Evolutionary conservation across 2,329 filamentous ascomycete species (phyloP).

Genomic region (Colletotrichum navitas): DNA sequence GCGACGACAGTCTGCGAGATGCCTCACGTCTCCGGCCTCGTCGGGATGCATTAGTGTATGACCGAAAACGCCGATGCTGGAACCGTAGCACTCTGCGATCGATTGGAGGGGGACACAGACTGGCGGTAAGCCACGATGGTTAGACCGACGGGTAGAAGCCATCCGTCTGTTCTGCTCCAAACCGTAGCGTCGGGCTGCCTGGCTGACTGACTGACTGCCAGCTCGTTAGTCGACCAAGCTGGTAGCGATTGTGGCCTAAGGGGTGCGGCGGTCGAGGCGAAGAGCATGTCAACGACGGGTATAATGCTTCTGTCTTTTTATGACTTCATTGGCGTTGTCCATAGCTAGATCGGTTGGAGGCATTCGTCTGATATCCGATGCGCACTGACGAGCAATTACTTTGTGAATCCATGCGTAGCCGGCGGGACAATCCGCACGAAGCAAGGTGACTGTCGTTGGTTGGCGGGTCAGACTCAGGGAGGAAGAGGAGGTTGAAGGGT

Average conservation of each 20-base stretch:
- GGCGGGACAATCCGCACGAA: background rate
- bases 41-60: conserved; percentile 19
- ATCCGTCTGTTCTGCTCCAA: conserved; percentile 31
- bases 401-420: background rate
- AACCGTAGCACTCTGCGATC: conserved; percentile 21
- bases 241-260: conserved; percentile 9
- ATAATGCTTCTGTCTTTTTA: background rate
- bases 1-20: conserved; percentile 3
- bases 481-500: conserved; percentile 5
- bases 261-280: background rate
- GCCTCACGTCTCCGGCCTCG: conserved; percentile 13
- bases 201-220: conserved; percentile 4
- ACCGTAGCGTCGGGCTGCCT: conserved; percentile 24
- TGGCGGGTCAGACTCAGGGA: background rate
- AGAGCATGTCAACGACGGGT: background rate
- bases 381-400: background rate
- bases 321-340: background rate
- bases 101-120: conserved; percentile 9
- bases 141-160: conserved; percentile 31
- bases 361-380: conserved; percentile 2
- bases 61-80: conserved; percentile 13
- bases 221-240: conserved; percentile 9
- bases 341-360: background rate
- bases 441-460: background rate
- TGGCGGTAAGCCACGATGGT: conserved; percentile 31